A percentile compares a stretch with the other conserved stretches of the same genome.
Conservation (phyloP, 441 rosid species). For the Gossypium laxum region DNA sequence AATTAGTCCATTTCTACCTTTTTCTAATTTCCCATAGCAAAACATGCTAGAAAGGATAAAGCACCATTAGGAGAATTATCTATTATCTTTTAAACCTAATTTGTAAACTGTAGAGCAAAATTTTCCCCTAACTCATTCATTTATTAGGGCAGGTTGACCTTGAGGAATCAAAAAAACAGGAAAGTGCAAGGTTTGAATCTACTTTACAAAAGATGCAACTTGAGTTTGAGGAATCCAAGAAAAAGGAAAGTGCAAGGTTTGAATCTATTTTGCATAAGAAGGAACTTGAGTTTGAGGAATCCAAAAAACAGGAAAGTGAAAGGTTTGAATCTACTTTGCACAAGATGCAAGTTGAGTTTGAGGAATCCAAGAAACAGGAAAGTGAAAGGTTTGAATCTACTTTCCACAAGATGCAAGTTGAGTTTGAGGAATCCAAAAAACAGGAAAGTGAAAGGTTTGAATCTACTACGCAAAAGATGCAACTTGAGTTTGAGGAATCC, state of each 20-base stretch:
- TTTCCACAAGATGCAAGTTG: constrained; percentile 31
- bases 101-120: not conserved
- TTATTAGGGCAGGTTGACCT: constrained; percentile 40
- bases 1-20: not conserved
- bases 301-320: not conserved
- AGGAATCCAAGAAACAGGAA: constrained; percentile 44
- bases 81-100: not conserved
- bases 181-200: not conserved
- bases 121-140: constrained; percentile 14
- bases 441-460: constrained; percentile 62
- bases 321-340: not conserved
- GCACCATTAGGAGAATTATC: not conserved
- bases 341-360: constrained; percentile 40
- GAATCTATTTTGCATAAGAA: constrained; percentile 58
- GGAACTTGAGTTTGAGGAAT: constrained; percentile 29
- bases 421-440: constrained; percentile 56
- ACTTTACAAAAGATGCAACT: constrained; percentile 1
- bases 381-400: not conserved
- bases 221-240: constrained; percentile 59
- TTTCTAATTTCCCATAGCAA: not conserved
- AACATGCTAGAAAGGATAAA: not conserved
- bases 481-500: constrained; percentile 25
- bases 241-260: constrained; percentile 57
- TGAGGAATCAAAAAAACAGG: constrained; percentile 13
- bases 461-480: constrained; percentile 57